phyloP scores from a whole-genome alignment of 2,329 filamentous ascomycete genomes.

The Diaporthe citrichinensis region DNA sequence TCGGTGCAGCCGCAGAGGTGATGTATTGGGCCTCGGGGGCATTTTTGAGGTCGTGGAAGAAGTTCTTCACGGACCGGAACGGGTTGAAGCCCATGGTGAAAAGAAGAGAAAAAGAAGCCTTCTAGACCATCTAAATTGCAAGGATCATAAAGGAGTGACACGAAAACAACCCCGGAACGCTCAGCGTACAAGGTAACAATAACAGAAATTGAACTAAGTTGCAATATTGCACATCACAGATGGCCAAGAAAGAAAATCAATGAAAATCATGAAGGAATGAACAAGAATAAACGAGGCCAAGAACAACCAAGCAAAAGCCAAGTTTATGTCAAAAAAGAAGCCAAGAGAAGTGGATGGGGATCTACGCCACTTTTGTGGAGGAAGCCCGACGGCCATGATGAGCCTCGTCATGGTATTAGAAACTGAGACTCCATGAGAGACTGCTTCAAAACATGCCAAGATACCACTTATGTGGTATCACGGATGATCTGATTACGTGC shows the following conservation, averaged over 20 bases:
- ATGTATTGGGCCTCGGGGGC: conserved; percentile 44
- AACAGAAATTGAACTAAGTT: conserved; percentile 5
- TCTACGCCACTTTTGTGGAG: neutral
- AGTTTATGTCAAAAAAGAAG: conserved; percentile 8
- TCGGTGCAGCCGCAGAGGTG: conserved; percentile 40
- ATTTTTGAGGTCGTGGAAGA: conserved; percentile 41
- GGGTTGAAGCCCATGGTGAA: conserved; percentile 34
- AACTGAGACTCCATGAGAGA: conserved; percentile 30
- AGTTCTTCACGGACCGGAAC: conserved; percentile 35
- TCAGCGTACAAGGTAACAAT: conserved; percentile 33
- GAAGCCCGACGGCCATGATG: conserved; percentile 14
- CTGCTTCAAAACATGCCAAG: conserved; percentile 34
- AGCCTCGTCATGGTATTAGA: conserved; percentile 19
- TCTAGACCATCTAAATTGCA: conserved; percentile 12
- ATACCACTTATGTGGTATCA: conserved; percentile 18
- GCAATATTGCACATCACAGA: conserved; percentile 25
- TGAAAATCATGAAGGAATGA: conserved; percentile 8
- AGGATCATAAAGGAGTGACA: conserved; percentile 1
- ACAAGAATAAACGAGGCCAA: conserved; percentile 20
- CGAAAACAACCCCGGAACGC: conserved; percentile 24
- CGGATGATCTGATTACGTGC: conserved; percentile 9
- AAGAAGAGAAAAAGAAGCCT: neutral
- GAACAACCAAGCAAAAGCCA: neutral
- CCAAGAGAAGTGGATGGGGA: conserved; percentile 6
- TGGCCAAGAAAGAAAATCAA: conserved; percentile 31